Evolutionary conservation across 805 yeast species (phyloP), one percentile per base, ranked within the genome.

Genomic region (Osmozyma mogii): DNA sequence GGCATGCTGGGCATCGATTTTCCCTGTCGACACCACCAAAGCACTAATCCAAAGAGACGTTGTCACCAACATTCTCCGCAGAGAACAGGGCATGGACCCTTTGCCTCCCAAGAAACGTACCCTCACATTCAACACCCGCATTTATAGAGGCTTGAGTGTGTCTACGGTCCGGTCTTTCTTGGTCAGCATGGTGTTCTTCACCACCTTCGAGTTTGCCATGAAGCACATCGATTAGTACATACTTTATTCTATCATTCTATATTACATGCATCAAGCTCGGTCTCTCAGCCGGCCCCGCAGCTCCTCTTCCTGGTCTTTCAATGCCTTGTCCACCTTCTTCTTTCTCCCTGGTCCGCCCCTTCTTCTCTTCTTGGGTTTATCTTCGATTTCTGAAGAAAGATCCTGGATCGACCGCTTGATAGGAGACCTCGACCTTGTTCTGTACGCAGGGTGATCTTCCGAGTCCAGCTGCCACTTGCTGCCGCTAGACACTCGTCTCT

Each of bases 11-110:
- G 54, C 75, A 2, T 52, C 75, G 1, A 77, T 84, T 3, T 85
- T 80, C 56, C 94, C 95, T 3, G 49, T 84, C 8, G 95, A 84
- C 51, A 84, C 95, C 0, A 63, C 80, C 35, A 84, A 85, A 49
- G 74, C 88, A 1, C 65, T 78, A 34, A 68, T 74, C 25, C 95
- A 84, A 47, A 71, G 80, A 34, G 89, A 84, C 43, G 63, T 80
- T 4, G 80, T 84, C 15, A 63, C 78, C 17, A 75, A 78, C 38
- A 74, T 81, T n/a, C 57, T 81, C 22, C 49, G 82, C 31, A 60
- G 49, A 24, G 58, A 59, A 44, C 61, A 68, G 34, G 69, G 79
- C 21, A 44, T 67, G 27, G 51, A 59, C 22, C 65, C 69, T 43
- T 41, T 60, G 23, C 67, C 67, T 7, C 38, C 37, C 6, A 47